phyloP scores from a whole-genome alignment of 169 alveolate species.

The Plasmodium gaboni region DNA sequence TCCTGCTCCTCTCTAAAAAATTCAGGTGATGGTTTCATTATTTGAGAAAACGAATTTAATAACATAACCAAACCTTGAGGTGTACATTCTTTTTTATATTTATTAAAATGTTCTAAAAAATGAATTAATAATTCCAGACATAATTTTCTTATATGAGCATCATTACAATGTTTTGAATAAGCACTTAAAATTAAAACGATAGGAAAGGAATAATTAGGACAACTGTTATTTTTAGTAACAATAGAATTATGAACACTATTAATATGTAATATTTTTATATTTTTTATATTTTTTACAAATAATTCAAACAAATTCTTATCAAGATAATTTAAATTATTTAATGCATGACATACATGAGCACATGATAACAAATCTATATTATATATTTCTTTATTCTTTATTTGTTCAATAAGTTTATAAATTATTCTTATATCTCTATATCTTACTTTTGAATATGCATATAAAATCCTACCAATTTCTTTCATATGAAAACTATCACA shows the following conservation, averaged over 20 bases:
- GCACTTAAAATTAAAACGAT: conserved; percentile 44
- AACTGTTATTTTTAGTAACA: no score
- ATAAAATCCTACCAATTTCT: conserved; percentile 69
- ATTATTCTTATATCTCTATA: conserved; percentile 66
- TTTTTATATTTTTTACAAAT: conserved; percentile 1
- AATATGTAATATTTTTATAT: background rate
- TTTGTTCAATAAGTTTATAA: conserved; percentile 47
- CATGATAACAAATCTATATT: conserved; percentile 41
- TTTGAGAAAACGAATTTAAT: conserved; percentile 53
- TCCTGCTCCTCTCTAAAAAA: conserved; percentile 28
- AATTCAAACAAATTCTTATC: conserved; percentile 47
- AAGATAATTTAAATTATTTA: conserved; percentile 53
- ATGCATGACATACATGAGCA: conserved; percentile 63
- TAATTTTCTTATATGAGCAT: conserved; percentile 18
- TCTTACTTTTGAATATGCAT: conserved; percentile 56
- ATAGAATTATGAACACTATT: no score
- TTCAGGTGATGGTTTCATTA: conserved; percentile 55
- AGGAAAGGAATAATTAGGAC: conserved; percentile 32
- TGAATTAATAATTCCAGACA: conserved; percentile 17
- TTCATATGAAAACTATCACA: conserved; percentile 31
- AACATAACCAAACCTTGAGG: conserved; percentile 72
- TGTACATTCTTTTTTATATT: conserved; percentile 21
- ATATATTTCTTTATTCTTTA: conserved; percentile 45
- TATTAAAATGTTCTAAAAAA: conserved; percentile 19
- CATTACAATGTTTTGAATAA: conserved; percentile 60